Evolutionary conservation across 2,329 filamentous ascomycete species (phyloP), one percentile per base, ranked within the genome.

Genomic region (Colletotrichum lentis): DNA sequence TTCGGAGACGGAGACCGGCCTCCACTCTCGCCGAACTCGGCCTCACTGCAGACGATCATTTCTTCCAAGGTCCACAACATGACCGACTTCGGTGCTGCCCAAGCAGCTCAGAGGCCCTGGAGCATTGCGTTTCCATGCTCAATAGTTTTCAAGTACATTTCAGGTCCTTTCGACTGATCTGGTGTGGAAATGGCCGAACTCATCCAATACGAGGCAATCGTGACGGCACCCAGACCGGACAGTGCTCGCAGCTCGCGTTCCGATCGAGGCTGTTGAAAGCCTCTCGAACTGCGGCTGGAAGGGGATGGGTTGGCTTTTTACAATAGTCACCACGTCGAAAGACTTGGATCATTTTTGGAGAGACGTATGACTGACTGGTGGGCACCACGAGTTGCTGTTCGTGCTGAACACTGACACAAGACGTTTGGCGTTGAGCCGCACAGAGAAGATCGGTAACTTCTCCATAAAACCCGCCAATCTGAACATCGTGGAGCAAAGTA

Each of bases 21-120:
- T 22, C 63, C 52, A 39, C 53, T n/a, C 39, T 46, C 37, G 52
- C 64, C 59, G 52, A 63, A n/a, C 35, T 50, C 64, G 53, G 64
- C 22, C 27, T 53, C 16, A 22, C 44, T 35, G 31, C 44, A 27
- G 46, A 50, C 53, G 37, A 57, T 46, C 41, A 49, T 43, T 39
- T 43, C 46, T n/a, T 2, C 39, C 31, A 5, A 22, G 56, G 31
- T 22, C 62, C 62, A 64, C 62, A 53, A 12, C 37, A n/a, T 14
- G 14, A 31, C 47, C 44, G 41, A 52, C 47, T 24, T 24, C 52
- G 43, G n/a, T 37, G 62, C n/a, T 41, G 35, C 24, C 31, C 49
- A 16, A 14, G 31, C 54, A 37, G 22, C 12, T 27, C 4, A 22
- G 53, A 37, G 37, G 24, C 18, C 10, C 53, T 0, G 27, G 7